These are phyloP conservation scores for Didymella segeticola DNA, from an alignment of 2,329 filamentous ascomycete species.

Conservation along the genomic window DNA sequence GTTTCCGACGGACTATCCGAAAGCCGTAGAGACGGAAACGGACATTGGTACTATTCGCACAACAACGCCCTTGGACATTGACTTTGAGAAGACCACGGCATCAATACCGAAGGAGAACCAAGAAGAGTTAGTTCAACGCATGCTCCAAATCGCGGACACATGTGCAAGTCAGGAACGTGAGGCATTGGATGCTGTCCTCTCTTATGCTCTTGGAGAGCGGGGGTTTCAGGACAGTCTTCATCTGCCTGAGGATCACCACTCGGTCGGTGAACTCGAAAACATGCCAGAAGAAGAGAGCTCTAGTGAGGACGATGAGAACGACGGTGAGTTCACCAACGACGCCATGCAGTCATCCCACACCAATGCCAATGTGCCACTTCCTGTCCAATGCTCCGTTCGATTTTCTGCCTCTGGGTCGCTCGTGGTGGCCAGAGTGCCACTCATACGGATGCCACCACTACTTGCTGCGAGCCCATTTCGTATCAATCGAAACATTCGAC, in stretches of 20 bases:
- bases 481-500: conserved; percentile 35
- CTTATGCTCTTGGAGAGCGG: conserved; percentile 66
- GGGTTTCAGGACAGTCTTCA: conserved; percentile 63
- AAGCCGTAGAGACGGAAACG: conserved; percentile 49
- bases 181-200: conserved; percentile 67
- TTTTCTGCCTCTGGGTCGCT: conserved; percentile 66
- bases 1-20: conserved; percentile 65
- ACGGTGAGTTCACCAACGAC: conserved; percentile 56
- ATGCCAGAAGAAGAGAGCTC: conserved; percentile 73
- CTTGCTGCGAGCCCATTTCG: conserved; percentile 33
- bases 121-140: conserved; percentile 56
- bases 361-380: conserved; percentile 69
- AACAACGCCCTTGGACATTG: conserved; percentile 58
- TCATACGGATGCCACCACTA: conserved; percentile 47
- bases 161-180: conserved; percentile 61
- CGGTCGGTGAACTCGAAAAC: conserved; percentile 47
- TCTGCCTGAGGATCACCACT: conserved; percentile 61
- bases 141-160: conserved; percentile 62
- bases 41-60: conserved; percentile 36
- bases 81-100: conserved; percentile 64
- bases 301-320: conserved; percentile 78
- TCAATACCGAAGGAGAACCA: conserved; percentile 59
- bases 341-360: conserved; percentile 62
- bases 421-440: conserved; percentile 55
- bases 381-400: conserved; percentile 63